Evolutionary conservation across 441 rosid species (phyloP), one percentile per base, ranked within the genome.

Genomic region (Populus hybrid): DNA sequence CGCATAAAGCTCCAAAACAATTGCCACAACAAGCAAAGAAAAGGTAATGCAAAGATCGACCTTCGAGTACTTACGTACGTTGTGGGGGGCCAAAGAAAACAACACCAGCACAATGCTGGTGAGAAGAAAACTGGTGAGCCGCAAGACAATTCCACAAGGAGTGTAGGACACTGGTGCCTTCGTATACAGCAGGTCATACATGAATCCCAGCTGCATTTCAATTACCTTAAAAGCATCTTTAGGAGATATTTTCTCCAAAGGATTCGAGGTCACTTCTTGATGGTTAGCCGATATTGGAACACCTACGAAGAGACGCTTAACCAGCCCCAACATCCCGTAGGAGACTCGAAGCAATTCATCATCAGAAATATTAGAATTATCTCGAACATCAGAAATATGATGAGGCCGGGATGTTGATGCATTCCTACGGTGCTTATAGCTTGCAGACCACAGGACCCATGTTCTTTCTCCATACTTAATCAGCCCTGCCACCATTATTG

Each of bases 181-280:
- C n/a, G 92, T 88, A 78, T 83, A 86, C 6, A 26, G 28, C 28
- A 26, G 28, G 28, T 26, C 28, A 26, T 26, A 26, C 28, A 26
- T 26, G 0, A 26, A 90, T 28, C 86, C 83, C 1, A 91, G 89
- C 77, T 90, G 90, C 4, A 84, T 85, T 59, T 84, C 89, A 20
- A 87, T 73, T 34, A 91, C 57, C 3, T 79, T 16, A 40, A 87
- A 84, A 65, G 89, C 88, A 0, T 85, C 69, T 0, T 70, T 0
- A 0, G 59, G 2, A 0, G 40, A 18, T 5, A 78, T 30, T 0
- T 1, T 12, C 67, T 66, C 26, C 40, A 86, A 86, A 79, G 77
- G 67, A 14, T 42, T 35, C 28, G 23, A 81, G 77, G 86, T 86
- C 73, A 34, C 32, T 18, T 84, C 76, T 0, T 83, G 28, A 26